These are phyloP conservation scores for Toxicodendron radicans DNA, from an alignment of 345 rosid species.

Conservation along the genomic window DNA sequence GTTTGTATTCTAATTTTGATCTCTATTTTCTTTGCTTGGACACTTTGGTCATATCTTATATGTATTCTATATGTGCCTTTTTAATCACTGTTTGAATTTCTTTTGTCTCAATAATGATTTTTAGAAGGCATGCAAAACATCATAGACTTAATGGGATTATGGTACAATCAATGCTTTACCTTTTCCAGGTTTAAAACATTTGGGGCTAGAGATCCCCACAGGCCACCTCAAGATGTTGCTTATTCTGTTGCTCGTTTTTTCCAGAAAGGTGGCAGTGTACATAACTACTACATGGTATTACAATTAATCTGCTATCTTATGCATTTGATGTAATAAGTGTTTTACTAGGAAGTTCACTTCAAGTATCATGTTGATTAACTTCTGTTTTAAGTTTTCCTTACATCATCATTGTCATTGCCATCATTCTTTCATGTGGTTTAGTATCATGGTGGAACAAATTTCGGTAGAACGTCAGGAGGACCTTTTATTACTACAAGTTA, in stretches of 20 bases:
- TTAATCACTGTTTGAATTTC: not conserved
- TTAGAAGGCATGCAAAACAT: not conserved
- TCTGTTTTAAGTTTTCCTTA: not conserved
- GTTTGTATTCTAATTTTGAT: constrained; percentile 33
- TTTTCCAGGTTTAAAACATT: constrained; percentile 80
- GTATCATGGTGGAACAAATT: constrained; percentile 99
- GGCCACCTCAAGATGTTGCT: constrained; percentile 89
- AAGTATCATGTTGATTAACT: not conserved
- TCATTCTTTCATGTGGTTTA: constrained; percentile 24
- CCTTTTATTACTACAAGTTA: constrained; percentile 96
- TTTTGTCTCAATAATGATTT: not conserved
- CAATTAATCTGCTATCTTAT: constrained; percentile 12
- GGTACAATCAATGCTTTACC: not conserved
- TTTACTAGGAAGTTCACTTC: not conserved
- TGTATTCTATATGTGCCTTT: not conserved
- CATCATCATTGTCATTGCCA: constrained; percentile 4
- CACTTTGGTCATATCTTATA: not conserved
- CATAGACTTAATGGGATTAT: not conserved
- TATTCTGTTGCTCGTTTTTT: constrained; percentile 87
- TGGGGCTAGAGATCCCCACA: constrained; percentile 88
- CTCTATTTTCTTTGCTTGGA: not conserved
- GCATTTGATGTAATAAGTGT: not conserved
- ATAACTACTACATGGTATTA: constrained; percentile 90
- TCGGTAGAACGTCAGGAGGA: constrained; percentile 94
- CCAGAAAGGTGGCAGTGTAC: constrained; percentile 87